Evolutionary conservation across 768 basidiomycete genomes (phyloP), one percentile per base, ranked within the genome.

Genomic region (Kwoniella sp.): DNA sequence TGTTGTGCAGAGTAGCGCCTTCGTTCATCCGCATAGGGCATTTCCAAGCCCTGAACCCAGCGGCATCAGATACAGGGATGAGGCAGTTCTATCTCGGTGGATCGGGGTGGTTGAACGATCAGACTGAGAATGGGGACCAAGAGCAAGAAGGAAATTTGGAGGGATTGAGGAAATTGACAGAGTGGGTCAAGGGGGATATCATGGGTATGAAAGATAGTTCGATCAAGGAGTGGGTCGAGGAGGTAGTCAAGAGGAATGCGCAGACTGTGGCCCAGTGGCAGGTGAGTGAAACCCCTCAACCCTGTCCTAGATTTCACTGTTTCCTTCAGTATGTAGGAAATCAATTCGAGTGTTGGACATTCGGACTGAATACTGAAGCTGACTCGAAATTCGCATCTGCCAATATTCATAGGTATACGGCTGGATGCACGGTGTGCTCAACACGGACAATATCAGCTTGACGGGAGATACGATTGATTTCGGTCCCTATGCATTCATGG

Each of bases 231-330:
- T 78, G 97, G 49, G 84, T 95, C 1, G 80, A 88, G 68, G 92
- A 96, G 70, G 87, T 87, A 0, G 87, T 91, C 17, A 85, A 85
- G 77, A 83, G 92, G 73, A 98, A 96, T 75, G 94, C 90, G 48
- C 83, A 82, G 76, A 98, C 94, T 90, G 90, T 93, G 0, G 96
- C 93, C 10, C 89, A 85, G 2, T 98, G 96, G 96, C 95, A 98
- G 80, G 91, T 77, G 50, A 65, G 70, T 56, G 1, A 19, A 13
- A 13, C 33, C 13, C 13, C 13, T 33, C 13, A 5, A 13, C 33
- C 33, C 13, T 1, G 56, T 15, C n/a, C 7, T 25, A 26, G 25
- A 27, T 10, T 47, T 6, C 10, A 26, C 5, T 33, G 13, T 33
- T 13, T 33, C 33, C 33, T 33, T 5, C 33, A n/a, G n/a, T n/a